Evolutionary conservation across 495 filamentous ascomycete genomes (phyloP).

Genomic region (Trichoderma reesei): DNA sequence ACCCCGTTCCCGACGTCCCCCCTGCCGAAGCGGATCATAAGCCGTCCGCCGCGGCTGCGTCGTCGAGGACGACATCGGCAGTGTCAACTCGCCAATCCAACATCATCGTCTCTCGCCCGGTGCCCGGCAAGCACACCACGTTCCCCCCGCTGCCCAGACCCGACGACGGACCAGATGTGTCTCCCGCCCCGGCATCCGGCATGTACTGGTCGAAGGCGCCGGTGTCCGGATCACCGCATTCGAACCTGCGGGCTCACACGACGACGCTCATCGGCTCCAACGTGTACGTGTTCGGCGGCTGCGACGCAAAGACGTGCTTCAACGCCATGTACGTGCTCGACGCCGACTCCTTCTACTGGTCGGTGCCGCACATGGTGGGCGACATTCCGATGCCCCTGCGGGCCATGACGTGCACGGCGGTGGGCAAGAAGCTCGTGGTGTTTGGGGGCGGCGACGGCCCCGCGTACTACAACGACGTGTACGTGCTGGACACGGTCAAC

Average conservation of each 20-base stretch:
- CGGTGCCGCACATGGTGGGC: slow-evolving; percentile 45
- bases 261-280: slow-evolving; percentile 51
- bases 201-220: slow-evolving; percentile 61
- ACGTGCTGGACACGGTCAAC: slow-evolving; percentile 56
- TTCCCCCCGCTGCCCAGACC: slow-evolving; percentile 50
- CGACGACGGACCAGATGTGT: slow-evolving; percentile 46
- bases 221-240: slow-evolving; percentile 45
- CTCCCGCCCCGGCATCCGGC: slow-evolving; percentile 50
- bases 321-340: slow-evolving; percentile 57
- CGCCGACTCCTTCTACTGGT: slow-evolving; percentile 57
- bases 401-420: slow-evolving; percentile 57
- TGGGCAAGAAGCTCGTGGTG: slow-evolving; percentile 55
- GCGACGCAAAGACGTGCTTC: slow-evolving; percentile 53
- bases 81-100: slow-evolving; percentile 16
- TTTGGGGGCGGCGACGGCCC: slow-evolving; percentile 59
- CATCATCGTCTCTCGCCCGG: slow-evolving; percentile 22
- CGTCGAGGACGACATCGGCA: background rate
- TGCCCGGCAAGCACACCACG: slow-evolving; percentile 27
- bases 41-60: slow-evolving; percentile 31
- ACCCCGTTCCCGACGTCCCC: slow-evolving; percentile 18
- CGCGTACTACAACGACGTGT: slow-evolving; percentile 59
- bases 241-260: slow-evolving; percentile 51
- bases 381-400: slow-evolving; percentile 51
- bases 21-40: slow-evolving; percentile 19
- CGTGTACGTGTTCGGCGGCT: slow-evolving; percentile 57